A percentile compares a stretch with the other conserved stretches of the same genome.
These are phyloP conservation scores for Phalaenopsis aphrodite DNA, from an alignment of 106 monocot genomes.

Conservation along the genomic window DNA sequence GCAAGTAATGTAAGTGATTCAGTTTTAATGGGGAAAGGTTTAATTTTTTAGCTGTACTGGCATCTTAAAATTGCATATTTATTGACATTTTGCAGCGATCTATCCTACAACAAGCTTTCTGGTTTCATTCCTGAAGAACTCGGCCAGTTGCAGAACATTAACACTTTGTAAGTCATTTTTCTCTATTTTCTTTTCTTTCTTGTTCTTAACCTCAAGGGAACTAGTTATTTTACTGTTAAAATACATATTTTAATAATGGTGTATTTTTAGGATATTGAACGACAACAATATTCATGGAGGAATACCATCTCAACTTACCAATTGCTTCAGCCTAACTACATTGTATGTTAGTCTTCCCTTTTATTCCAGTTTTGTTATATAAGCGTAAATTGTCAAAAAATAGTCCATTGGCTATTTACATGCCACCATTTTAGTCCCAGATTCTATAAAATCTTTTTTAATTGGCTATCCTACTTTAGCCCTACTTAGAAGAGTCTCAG, in stretches of 20 bases:
- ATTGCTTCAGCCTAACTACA: constrained; percentile 79
- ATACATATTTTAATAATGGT: constrained; percentile 3
- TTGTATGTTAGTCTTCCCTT: constrained; percentile 38
- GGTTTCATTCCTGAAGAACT: constrained; percentile 82
- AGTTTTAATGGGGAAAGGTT: background rate
- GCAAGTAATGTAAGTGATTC: constrained; percentile 67
- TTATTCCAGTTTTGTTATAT: background rate
- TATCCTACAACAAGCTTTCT: constrained; percentile 77
- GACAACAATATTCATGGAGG: constrained; percentile 77
- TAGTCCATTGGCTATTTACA: too few species aligned
- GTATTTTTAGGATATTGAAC: constrained; percentile 61
- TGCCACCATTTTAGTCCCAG: too few species aligned
- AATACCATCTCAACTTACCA: constrained; percentile 69
- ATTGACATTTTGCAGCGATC: constrained; percentile 38
- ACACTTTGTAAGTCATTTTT: constrained; percentile 49
- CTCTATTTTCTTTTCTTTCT: background rate
- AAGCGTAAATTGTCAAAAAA: background rate
- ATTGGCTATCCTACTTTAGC: too few species aligned
- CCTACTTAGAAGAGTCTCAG: too few species aligned
- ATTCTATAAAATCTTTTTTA: too few species aligned
- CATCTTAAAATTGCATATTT: background rate
- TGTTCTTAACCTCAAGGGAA: background rate
- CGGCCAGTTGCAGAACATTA: constrained; percentile 77
- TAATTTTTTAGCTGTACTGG: background rate
- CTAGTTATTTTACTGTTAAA: background rate